Conservation (phyloP, 2,329 filamentous ascomycete genomes). For the Fusarium fracticaudum region DNA sequence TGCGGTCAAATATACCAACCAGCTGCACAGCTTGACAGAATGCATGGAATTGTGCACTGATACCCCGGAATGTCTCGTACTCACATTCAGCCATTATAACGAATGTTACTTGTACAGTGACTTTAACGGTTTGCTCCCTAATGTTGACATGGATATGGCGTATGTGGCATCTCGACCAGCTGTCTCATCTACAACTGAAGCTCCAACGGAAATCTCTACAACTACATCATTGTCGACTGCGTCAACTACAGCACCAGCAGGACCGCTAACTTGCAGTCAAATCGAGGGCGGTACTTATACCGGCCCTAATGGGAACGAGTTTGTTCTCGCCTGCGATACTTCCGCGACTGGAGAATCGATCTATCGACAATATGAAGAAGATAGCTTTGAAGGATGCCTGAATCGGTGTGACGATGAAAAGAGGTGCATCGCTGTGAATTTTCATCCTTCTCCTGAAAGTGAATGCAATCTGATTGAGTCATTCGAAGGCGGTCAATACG, state of each 20-base stretch:
- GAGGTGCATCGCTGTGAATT: neutral
- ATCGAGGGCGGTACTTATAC: neutral
- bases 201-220: accelerated
- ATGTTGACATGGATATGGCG: neutral
- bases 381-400: neutral
- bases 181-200: neutral
- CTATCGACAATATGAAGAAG: neutral
- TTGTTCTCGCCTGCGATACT: neutral
- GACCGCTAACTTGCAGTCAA: neutral
- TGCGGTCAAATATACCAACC: neutral
- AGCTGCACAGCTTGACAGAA: neutral
- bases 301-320: neutral
- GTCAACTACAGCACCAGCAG: neutral
- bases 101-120: neutral
- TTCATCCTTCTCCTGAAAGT: neutral
- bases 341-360: neutral
- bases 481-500: neutral
- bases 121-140: neutral
- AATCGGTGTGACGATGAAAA: neutral
- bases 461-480: neutral
- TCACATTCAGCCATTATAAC: neutral
- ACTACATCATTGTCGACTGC: accelerated
- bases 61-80: neutral
- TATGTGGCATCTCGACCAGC: neutral
- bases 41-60: neutral